phyloP scores from a whole-genome alignment of 768 basidiomycete species.

The Russula virescens region DNA sequence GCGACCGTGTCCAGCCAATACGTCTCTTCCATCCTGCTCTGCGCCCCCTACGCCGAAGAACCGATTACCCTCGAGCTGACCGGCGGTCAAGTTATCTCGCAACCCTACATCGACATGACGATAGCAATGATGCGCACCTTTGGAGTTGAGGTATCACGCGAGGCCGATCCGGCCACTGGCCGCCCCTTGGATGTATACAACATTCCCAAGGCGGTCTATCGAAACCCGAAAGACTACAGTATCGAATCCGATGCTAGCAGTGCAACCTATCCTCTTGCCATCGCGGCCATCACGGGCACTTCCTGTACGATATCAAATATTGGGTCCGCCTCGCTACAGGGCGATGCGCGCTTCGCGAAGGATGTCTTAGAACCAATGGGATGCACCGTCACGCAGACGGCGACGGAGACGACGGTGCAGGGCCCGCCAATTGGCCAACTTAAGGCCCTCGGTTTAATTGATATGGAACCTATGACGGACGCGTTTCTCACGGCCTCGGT shows the following conservation, averaged over 20 bases:
- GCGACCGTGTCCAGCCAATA: slow-evolving; percentile 98
- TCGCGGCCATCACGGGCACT: slow-evolving; percentile 97
- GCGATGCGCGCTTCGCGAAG: slow-evolving; percentile 95
- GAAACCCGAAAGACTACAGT: slow-evolving; percentile 72
- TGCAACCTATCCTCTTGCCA: slow-evolving; percentile 94
- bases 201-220: slow-evolving; percentile 76
- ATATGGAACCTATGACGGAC: slow-evolving; percentile 99
- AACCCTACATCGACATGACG: slow-evolving; percentile 99
- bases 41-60: slow-evolving; percentile 86
- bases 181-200: slow-evolving; percentile 73
- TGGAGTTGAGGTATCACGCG: slow-evolving; percentile 69
- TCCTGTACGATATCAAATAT: slow-evolving; percentile 92
- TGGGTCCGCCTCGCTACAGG: slow-evolving; percentile 85
- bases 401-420: slow-evolving; percentile 82
- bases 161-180: slow-evolving; percentile 53
- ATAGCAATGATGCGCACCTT: slow-evolving; percentile 96
- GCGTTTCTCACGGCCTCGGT: slow-evolving; percentile 95
- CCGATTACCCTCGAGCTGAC: slow-evolving; percentile 85
- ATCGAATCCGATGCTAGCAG: slow-evolving; percentile 95
- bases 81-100: slow-evolving; percentile 94
- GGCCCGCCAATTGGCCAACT: slow-evolving; percentile 82
- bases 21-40: slow-evolving; percentile 93
- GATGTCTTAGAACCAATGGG: slow-evolving; percentile 95
- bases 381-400: slow-evolving; percentile 83
- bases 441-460: slow-evolving; percentile 77